Conservation (phyloP, 148 eudicot species). For the Camellia lanceoleosa region DNA sequence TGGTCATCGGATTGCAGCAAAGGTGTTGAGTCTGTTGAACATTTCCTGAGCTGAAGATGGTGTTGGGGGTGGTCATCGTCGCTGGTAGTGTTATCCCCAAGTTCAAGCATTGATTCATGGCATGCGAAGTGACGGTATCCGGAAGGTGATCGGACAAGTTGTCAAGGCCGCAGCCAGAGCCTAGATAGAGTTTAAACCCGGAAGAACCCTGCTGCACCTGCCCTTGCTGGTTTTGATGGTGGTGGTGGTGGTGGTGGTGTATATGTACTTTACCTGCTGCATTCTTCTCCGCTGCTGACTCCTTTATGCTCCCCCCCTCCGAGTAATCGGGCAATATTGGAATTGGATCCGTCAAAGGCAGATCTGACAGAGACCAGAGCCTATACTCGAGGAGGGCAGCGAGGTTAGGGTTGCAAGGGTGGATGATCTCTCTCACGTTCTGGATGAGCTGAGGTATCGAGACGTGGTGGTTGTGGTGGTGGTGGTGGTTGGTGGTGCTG, state of each 20-base stretch:
- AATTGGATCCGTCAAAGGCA: slow-evolving; percentile 10
- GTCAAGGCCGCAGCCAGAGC: background rate
- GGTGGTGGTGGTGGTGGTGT: background rate
- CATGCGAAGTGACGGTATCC: background rate
- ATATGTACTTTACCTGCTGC: background rate
- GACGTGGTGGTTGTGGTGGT: slow-evolving; percentile 16
- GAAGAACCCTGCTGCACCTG: slow-evolving; percentile 12
- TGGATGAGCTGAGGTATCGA: slow-evolving; percentile 80
- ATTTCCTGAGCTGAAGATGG: background rate
- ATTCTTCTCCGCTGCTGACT: background rate
- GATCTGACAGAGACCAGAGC: slow-evolving; percentile 52
- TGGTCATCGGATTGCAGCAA: background rate
- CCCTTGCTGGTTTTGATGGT: background rate
- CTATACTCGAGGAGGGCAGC: slow-evolving; percentile 69
- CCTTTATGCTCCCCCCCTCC: slow-evolving; percentile 11
- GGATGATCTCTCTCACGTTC: slow-evolving; percentile 86
- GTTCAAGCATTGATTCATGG: slow-evolving; percentile 16
- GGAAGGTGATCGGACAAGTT: slow-evolving; percentile 7
- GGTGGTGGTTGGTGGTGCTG: slow-evolving; percentile 27
- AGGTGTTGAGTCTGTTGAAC: background rate
- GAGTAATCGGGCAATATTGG: background rate
- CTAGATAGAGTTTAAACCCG: slow-evolving; percentile 5
- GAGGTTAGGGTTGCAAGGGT: slow-evolving; percentile 87
- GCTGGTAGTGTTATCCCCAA: slow-evolving; percentile 22
- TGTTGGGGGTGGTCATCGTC: background rate